These are phyloP conservation scores for Paratinospora sagittata DNA, from an alignment of 164 flowering plant species.

Conservation along the genomic window DNA sequence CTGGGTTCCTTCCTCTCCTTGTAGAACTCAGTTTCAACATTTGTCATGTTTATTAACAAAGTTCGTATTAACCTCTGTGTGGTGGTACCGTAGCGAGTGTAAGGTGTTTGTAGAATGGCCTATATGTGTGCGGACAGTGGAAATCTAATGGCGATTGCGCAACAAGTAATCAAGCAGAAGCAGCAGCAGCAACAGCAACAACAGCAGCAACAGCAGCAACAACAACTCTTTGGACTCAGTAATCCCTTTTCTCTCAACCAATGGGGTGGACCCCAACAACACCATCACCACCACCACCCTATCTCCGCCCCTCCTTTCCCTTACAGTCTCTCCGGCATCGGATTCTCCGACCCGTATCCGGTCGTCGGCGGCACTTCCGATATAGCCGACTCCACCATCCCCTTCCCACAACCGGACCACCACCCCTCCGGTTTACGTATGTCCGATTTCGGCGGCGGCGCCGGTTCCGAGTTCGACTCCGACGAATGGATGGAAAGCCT, in stretches of 20 bases:
- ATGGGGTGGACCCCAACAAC: not conserved
- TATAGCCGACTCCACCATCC: not conserved
- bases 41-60: not conserved
- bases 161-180: conserved; percentile 85
- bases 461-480: conserved; percentile 62
- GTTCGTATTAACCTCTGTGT: too few species aligned
- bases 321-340: not conserved
- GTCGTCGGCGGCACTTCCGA: not conserved
- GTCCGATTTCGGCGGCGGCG: conserved; percentile 36
- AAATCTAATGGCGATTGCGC: conserved; percentile 95
- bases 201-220: conserved; percentile 22
- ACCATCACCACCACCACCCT: not conserved
- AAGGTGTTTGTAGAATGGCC: conserved; percentile 57
- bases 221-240: not conserved
- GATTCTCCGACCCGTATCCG: not conserved
- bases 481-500: conserved; percentile 95
- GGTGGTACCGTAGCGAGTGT: not conserved
- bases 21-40: not conserved
- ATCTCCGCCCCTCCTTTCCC: not conserved
- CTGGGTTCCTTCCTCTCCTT: too few species aligned
- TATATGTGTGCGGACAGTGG: conserved; percentile 94
- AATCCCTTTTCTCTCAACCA: not conserved
- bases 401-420: conserved; percentile 28
- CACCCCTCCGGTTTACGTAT: conserved; percentile 38
- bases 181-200: conserved; percentile 75